Conservation (phyloP, 2,329 filamentous ascomycete species). For the Colletotrichum liriopes region DNA sequence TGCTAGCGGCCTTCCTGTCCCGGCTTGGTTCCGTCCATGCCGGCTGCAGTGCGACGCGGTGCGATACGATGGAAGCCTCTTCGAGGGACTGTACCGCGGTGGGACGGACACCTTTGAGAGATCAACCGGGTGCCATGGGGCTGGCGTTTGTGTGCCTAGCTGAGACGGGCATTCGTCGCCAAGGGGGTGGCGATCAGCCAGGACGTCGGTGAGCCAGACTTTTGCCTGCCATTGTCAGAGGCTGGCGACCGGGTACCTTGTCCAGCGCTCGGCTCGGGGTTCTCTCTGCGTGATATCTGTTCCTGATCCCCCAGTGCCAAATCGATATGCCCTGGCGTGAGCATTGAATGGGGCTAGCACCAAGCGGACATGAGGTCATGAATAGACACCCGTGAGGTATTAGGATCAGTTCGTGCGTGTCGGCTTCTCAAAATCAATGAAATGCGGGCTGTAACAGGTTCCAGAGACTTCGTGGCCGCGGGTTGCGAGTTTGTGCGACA, state of each 20-base stretch:
- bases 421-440: not conserved
- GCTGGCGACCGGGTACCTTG: not conserved
- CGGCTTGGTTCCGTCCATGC: slow-evolving; percentile 31
- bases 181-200: not conserved
- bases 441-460: not conserved
- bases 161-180: not conserved
- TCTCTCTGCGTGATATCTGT: not conserved
- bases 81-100: not conserved
- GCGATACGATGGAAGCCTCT: not conserved
- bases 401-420: not conserved
- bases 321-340: not conserved
- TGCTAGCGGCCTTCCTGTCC: slow-evolving; percentile 31
- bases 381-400: not conserved
- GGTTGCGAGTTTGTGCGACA: not conserved
- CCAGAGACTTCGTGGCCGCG: not conserved
- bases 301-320: not conserved
- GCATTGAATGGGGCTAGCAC: not conserved
- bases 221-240: not conserved
- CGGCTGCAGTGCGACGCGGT: not conserved
- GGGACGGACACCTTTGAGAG: not conserved
- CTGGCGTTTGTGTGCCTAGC: not conserved
- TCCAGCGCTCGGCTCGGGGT: not conserved
- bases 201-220: not conserved
- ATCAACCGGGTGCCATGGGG: not conserved
- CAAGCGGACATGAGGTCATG: not conserved